A percentile compares a stretch with the other conserved stretches of the same genome.
Conservation (phyloP, 345 rosid genomes). For the Camelina neglecta region DNA sequence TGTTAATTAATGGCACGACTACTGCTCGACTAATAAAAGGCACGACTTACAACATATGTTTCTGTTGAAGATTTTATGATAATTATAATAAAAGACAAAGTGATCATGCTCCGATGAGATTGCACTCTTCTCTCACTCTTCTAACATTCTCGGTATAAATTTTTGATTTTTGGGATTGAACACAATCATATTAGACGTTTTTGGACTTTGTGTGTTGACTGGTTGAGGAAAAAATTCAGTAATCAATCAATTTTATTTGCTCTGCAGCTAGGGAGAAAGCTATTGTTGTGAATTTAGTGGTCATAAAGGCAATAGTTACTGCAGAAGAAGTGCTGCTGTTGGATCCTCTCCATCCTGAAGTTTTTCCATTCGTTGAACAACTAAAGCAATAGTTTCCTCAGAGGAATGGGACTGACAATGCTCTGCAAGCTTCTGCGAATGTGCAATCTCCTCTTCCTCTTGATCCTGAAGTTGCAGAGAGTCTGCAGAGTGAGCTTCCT, state of each 20-base stretch:
- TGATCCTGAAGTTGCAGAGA: slow-evolving; percentile 72
- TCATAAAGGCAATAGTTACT: slow-evolving; percentile 77
- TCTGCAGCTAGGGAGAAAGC: slow-evolving; percentile 83
- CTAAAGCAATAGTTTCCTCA: slow-evolving; percentile 73
- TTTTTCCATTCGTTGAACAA: slow-evolving; percentile 76
- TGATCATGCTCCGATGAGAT: too few relatives aligned
- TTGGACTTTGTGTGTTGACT: slow-evolving; percentile 4
- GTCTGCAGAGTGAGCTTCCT: slow-evolving; percentile 82
- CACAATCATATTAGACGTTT: not conserved
- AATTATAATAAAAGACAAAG: too few relatives aligned
- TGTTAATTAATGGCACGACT: too few relatives aligned
- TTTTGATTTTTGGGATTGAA: not conserved
- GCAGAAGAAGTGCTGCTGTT: slow-evolving; percentile 82
- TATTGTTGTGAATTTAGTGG: slow-evolving; percentile 87
- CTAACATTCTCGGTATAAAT: slow-evolving; percentile 62
- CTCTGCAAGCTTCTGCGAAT: slow-evolving; percentile 47
- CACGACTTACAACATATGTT: too few relatives aligned
- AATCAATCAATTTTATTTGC: too few relatives aligned
- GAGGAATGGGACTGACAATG: slow-evolving; percentile 50
- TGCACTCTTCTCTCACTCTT: slow-evolving; percentile 90
- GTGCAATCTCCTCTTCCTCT: slow-evolving; percentile 51
- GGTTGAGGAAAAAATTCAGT: too few relatives aligned
- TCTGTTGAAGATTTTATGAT: too few relatives aligned
- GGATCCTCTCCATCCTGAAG: slow-evolving; percentile 80
- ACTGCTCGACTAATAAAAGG: too few relatives aligned